These are phyloP conservation scores for Tripterygium wilfordii DNA, from an alignment of 177 flowering plant genomes.

Conservation along the genomic window DNA sequence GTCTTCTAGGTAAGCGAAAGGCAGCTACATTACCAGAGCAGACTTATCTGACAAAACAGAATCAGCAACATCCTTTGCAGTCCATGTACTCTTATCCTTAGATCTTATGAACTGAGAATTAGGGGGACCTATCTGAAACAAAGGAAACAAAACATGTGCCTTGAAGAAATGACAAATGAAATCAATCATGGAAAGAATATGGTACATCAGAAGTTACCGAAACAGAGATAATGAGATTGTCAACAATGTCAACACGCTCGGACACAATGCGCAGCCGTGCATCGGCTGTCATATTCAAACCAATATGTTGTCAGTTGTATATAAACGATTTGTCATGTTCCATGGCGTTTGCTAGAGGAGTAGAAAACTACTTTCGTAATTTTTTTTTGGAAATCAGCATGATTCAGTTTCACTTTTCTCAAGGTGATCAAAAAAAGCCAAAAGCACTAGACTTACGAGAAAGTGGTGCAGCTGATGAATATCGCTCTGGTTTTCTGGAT, in stretches of 20 bases:
- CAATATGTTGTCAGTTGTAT: conserved; percentile 2
- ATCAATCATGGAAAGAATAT: conserved; percentile 5
- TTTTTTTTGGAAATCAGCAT: too few species aligned
- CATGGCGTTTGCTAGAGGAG: too few species aligned
- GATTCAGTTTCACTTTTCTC: too few species aligned
- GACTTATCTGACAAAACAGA: conserved; percentile 91
- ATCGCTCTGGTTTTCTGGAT: conserved; percentile 98
- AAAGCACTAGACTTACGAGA: too few species aligned
- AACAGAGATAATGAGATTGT: conserved; percentile 86
- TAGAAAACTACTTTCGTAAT: too few species aligned
- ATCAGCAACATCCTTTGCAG: conserved; percentile 90
- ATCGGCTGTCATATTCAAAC: conserved; percentile 57
- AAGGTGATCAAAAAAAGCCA: too few species aligned
- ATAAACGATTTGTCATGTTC: too few species aligned
- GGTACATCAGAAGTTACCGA: conserved; percentile 46
- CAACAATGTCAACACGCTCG: conserved; percentile 86
- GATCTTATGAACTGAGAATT: conserved; percentile 61
- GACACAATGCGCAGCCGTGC: conserved; percentile 96
- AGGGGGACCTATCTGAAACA: conserved; percentile 93
- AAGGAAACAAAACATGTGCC: conserved; percentile 19
- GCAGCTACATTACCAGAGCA: conserved; percentile 57
- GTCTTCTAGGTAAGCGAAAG: too few species aligned
- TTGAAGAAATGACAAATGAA: conserved; percentile 1
- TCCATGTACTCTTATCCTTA: conserved; percentile 75
- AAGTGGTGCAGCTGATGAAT: conserved; percentile 96